Conservation (phyloP, 1,284 basidiomycete genomes). For the Ganoderma multipileum region DNA sequence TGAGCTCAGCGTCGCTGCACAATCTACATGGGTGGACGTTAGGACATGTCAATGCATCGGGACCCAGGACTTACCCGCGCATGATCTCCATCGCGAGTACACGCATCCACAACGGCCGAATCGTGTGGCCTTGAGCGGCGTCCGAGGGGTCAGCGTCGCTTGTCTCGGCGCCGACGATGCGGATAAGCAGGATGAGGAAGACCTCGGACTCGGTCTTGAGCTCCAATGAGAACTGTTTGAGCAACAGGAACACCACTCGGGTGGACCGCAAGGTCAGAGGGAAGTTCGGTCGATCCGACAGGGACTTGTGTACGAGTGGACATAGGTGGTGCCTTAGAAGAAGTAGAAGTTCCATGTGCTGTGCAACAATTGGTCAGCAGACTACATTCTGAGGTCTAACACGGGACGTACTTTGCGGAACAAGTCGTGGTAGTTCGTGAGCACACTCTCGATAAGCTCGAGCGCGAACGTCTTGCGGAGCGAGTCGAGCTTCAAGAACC, state of each 20-base stretch:
- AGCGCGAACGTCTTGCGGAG: conserved; percentile 94
- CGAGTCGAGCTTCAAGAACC: conserved; percentile 84
- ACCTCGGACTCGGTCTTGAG: conserved; percentile 84
- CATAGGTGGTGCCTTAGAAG: conserved; percentile 90
- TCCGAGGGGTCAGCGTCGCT: conserved; percentile 36
- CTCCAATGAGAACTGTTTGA: conserved; percentile 91
- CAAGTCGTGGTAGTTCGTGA: conserved; percentile 92
- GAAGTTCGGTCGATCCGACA: conserved; percentile 87
- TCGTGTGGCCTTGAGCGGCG: conserved; percentile 38
- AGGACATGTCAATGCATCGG: conserved; percentile 6
- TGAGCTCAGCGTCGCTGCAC: conserved; percentile 83
- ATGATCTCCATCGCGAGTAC: conserved; percentile 93
- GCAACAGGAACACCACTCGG: conserved; percentile 90
- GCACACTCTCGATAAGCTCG: conserved; percentile 95
- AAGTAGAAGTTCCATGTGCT: conserved; percentile 86
- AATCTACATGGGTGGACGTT: conserved; percentile 50
- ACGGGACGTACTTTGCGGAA: conserved; percentile 75
- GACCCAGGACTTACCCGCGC: conserved; percentile 65
- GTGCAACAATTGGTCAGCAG: background rate
- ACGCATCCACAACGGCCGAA: conserved; percentile 84
- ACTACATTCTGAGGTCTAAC: background rate
- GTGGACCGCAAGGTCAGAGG: conserved; percentile 91
- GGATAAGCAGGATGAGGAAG: conserved; percentile 84
- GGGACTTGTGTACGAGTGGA: conserved; percentile 85
- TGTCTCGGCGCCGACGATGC: conserved; percentile 76